phyloP scores from a whole-genome alignment of 2,329 filamentous ascomycete species.

The Aspergillus intermedius region DNA sequence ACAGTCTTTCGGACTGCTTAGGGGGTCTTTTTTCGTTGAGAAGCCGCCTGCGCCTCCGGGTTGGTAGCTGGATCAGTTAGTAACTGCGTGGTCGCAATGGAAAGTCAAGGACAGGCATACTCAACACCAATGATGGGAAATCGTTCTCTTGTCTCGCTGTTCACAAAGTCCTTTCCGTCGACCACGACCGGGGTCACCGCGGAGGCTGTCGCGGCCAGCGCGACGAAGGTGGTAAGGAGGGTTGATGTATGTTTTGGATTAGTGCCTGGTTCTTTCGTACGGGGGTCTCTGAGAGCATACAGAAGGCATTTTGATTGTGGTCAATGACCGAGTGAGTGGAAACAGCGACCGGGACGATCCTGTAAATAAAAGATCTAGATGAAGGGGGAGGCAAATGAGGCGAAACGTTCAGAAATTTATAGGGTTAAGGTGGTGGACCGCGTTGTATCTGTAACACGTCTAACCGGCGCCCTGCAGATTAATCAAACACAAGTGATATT shows the following conservation, averaged over 20 bases:
- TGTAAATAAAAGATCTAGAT: too few relatives aligned
- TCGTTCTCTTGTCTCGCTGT: constrained; percentile 51
- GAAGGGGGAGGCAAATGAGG: too few relatives aligned
- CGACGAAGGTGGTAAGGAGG: constrained; percentile 35
- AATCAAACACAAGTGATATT: background rate
- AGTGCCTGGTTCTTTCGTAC: background rate
- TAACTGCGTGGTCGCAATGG: too few relatives aligned
- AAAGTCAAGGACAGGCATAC: constrained; percentile 27
- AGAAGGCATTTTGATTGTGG: too few relatives aligned
- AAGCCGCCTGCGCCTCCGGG: constrained; percentile 57
- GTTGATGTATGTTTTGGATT: constrained; percentile 19
- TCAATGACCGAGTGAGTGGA: background rate
- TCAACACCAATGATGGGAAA: constrained; percentile 59
- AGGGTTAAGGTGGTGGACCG: too few relatives aligned
- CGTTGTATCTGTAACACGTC: too few relatives aligned
- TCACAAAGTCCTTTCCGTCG: constrained; percentile 56
- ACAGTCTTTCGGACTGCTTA: constrained; percentile 53
- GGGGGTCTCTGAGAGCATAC: too few relatives aligned
- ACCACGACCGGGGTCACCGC: constrained; percentile 54
- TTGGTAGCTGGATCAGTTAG: constrained; percentile 46
- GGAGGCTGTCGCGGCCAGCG: constrained; percentile 40
- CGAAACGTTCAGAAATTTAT: too few relatives aligned
- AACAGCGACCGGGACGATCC: background rate
- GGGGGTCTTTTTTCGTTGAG: constrained; percentile 48
- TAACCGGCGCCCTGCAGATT: background rate